Conservation (phyloP, 768 basidiomycete genomes). For the Flagelloscypha sp. region DNA sequence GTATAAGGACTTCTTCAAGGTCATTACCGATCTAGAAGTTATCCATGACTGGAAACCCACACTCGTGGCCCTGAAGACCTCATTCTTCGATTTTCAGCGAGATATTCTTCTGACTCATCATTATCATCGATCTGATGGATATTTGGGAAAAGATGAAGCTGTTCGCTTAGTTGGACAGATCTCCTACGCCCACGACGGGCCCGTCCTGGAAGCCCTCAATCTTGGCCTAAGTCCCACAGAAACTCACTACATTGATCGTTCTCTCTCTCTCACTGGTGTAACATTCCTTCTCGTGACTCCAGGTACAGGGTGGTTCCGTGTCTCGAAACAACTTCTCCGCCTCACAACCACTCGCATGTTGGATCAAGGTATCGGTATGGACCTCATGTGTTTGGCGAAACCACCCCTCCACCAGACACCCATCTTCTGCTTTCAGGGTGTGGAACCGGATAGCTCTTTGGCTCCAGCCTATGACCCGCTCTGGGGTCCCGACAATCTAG, state of each 20-base stretch:
- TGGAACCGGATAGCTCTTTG: conserved; percentile 47
- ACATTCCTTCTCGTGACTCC: conserved; percentile 84
- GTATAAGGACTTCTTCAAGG: conserved; percentile 96
- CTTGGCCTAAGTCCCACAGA: conserved; percentile 88
- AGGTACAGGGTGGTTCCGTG: conserved; percentile 89
- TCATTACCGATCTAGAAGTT: conserved; percentile 88
- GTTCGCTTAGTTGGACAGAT: conserved; percentile 71
- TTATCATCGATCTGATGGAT: conserved; percentile 64
- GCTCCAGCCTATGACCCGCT: conserved; percentile 55
- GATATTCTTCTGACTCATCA: conserved; percentile 89
- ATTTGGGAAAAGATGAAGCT: conserved; percentile 38
- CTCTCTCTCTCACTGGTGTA: conserved; percentile 80
- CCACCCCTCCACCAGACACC: conserved; percentile 90
- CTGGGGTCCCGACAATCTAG: conserved; percentile 55
- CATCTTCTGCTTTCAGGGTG: conserved; percentile 79
- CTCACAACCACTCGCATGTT: conserved; percentile 90
- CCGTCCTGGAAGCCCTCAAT: conserved; percentile 92
- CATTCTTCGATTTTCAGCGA: conserved; percentile 85
- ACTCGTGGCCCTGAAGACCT: conserved; percentile 78
- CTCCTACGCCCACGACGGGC: conserved; percentile 87
- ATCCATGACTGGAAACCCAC: conserved; percentile 83
- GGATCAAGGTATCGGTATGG: conserved; percentile 86
- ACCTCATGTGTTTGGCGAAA: conserved; percentile 84
- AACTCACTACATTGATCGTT: conserved; percentile 92
- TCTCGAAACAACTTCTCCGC: conserved; percentile 81